A percentile compares a stretch with the other conserved stretches of the same genome.
These are phyloP conservation scores for Eudorina sp. DNA, from an alignment of 139 green algal genomes.

Conservation along the genomic window DNA sequence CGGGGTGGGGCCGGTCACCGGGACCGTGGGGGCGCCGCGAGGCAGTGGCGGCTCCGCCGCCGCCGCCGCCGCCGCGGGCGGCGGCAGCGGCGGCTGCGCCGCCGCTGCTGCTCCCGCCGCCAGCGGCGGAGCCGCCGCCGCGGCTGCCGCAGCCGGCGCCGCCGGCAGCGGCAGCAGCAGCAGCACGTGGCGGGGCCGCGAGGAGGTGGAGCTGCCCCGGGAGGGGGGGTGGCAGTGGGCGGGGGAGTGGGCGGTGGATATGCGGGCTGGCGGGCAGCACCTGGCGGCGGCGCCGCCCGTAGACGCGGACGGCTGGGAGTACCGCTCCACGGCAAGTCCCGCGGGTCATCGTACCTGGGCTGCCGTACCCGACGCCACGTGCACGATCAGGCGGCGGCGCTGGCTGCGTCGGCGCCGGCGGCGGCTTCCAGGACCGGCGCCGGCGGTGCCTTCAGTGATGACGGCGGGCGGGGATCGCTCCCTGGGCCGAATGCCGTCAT, in stretches of 20 bases:
- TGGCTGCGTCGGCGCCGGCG: constrained; percentile 51
- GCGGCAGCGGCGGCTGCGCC: background rate
- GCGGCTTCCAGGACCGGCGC: constrained; percentile 19
- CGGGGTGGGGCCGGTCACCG: too few species aligned
- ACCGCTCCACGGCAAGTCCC: background rate
- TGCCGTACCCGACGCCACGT: background rate
- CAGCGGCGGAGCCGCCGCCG: background rate
- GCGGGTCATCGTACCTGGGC: background rate
- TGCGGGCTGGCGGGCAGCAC: background rate
- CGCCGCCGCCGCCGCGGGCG: too few species aligned
- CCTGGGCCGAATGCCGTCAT: constrained; percentile 4
- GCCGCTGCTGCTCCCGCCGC: background rate
- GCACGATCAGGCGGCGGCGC: constrained; percentile 40
- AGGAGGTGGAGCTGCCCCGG: constrained; percentile 56
- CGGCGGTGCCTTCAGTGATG: background rate
- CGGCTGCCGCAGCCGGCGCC: background rate
- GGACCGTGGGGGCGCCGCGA: background rate
- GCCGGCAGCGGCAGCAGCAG: background rate
- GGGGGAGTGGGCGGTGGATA: constrained; percentile 50
- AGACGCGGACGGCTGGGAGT: constrained; percentile 50
- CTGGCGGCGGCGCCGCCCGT: background rate
- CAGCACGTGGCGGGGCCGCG: constrained; percentile 13
- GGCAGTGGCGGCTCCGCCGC: too few species aligned
- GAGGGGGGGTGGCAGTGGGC: constrained; percentile 70
- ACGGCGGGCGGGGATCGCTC: background rate